Conservation (phyloP, 169 alveolate genomes). For the Plasmodium gonderi region DNA sequence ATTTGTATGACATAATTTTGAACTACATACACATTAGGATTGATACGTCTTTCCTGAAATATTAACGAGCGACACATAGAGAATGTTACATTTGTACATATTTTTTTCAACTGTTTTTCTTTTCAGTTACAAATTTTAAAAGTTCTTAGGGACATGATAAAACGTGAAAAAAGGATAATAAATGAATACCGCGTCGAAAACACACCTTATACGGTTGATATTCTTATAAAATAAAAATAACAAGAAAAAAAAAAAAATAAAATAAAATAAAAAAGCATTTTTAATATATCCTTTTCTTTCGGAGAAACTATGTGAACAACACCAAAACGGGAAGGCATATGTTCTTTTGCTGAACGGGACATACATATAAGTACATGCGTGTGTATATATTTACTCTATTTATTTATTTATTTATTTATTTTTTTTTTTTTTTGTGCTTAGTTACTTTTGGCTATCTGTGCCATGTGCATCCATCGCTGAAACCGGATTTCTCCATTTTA, state of each 20-base stretch:
- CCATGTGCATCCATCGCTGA: not conserved
- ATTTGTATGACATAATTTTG: too few relatives aligned
- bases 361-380: too few relatives aligned
- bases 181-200: conserved; percentile 26
- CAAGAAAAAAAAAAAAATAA: not conserved
- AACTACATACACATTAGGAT: not conserved
- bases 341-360: not conserved
- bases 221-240: conserved; percentile 16
- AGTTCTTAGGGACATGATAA: conserved; percentile 28
- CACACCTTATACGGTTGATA: conserved; percentile 65
- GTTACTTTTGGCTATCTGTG: not conserved
- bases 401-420: too few relatives aligned
- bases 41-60: too few relatives aligned
- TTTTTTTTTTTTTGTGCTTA: not conserved
- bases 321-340: not conserved
- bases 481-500: not conserved
- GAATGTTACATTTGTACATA: not conserved
- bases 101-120: not conserved
- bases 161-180: conserved; percentile 7
- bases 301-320: too few relatives aligned
- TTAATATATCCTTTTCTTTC: not conserved
- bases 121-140: conserved; percentile 46
- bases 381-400: too few relatives aligned
- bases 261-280: not conserved
- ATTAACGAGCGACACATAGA: too few relatives aligned